Evolutionary conservation across 148 eudicot species (phyloP), one percentile per base, ranked within the genome.

Genomic region (Salicornia ramosissima): DNA sequence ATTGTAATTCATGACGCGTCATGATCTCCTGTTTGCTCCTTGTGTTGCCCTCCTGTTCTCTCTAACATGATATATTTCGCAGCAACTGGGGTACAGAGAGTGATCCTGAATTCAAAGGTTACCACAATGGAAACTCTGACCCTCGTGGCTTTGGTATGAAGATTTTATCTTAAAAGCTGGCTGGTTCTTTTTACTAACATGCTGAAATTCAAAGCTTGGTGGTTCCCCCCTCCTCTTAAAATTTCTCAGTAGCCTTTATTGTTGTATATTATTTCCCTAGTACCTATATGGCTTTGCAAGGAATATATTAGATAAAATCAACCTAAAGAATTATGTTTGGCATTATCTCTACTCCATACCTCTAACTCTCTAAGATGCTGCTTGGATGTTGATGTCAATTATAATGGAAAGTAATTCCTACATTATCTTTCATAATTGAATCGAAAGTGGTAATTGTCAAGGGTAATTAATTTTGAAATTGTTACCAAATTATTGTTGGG

Each of bases 51-150:
- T 22, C 45, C 22, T 42, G 39, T 69, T 74, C 36, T 67, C 51
- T 54, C 62, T 84, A 40, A 74, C 69, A 12, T 25, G 70, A 21
- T 72, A 64, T 67, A 50, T 51, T n/a, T 71, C 52, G 39, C 85
- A 93, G 96, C 78, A 90, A 90, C 64, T 93, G 98, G 98, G 98
- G 98, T 67, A 90, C 96, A 33, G 98, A 93, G 78, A 86, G 70
- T 65, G 95, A 93, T 86, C 84, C 87, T 71, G 86, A 92, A 56
- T 90, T 90, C 81, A 83, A 86, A 78, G 92, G 89, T 43, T 85
- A 92, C 79, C 98, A 92, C 73, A 90, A 83, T 76, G 96, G 98
- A 72, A 92, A 92, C 81, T 81, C 92, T 10, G 96, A 90, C 8
- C 98, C 98, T 63, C 87, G 87, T 70, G 96, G 98, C 71, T 92